Conservation (phyloP, 2,329 filamentous ascomycete species). For the Neospermospora avenae region DNA sequence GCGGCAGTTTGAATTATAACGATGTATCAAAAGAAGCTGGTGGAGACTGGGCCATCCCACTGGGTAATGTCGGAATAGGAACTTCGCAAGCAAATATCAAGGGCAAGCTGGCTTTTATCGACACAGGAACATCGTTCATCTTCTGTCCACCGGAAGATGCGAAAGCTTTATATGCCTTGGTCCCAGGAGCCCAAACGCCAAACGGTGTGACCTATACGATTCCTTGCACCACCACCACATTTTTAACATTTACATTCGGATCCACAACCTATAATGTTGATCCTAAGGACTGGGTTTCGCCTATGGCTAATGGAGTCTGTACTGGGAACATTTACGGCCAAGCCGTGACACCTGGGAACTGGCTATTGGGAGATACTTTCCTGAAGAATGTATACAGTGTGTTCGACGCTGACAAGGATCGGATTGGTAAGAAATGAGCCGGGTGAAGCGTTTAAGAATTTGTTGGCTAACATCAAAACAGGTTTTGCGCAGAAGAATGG, state of each 20-base stretch:
- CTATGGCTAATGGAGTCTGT: conserved; percentile 42
- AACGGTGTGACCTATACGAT: conserved; percentile 64
- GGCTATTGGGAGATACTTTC: conserved; percentile 84
- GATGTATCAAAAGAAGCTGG: conserved; percentile 43
- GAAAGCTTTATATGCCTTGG: conserved; percentile 60
- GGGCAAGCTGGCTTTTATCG: conserved; percentile 65
- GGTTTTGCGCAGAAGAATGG: conserved; percentile 23
- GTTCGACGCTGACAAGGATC: conserved; percentile 70
- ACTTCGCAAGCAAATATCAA: conserved; percentile 50
- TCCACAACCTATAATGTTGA: conserved; percentile 64
- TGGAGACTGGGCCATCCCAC: conserved; percentile 68
- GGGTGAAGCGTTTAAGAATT: background rate
- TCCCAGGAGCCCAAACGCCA: conserved; percentile 53
- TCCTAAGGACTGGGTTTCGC: conserved; percentile 65
- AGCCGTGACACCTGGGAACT: conserved; percentile 59
- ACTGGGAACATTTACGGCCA: conserved; percentile 73
- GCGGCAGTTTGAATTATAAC: conserved; percentile 66
- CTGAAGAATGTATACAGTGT: conserved; percentile 87
- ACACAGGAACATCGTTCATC: conserved; percentile 79
- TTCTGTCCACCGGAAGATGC: conserved; percentile 69
- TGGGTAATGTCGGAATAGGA: conserved; percentile 64
- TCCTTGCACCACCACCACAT: conserved; percentile 64
- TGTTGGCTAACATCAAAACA: conserved; percentile 17
- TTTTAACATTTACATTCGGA: conserved; percentile 65
- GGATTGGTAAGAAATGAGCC: conserved; percentile 51